Evolutionary conservation across 768 basidiomycete genomes (phyloP), one percentile per base, ranked within the genome.

Genomic region (Xanthoconium stramineum): DNA sequence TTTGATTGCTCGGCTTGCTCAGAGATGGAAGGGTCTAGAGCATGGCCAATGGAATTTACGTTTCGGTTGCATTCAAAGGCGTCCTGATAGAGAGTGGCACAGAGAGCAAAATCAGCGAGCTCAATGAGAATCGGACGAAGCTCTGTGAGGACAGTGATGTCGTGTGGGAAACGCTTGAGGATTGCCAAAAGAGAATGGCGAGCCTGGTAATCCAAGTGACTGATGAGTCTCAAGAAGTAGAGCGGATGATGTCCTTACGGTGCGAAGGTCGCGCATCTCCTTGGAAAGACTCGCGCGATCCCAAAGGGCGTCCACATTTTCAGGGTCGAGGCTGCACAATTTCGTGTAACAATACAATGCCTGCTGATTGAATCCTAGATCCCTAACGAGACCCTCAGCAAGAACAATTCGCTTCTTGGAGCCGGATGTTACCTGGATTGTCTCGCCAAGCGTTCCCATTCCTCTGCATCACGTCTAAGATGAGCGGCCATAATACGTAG

Each of bases 341-440:
- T 97, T 95, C 0, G 88, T 79, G 67, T 90, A 91, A 67, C 96
- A 98, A 66, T 98, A 98, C 36, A 97, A 69, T 3, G 93, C 91
- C 70, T 98, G 94, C 56, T 94, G 89, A 44, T 83, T 80, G 57
- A 84, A 85, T 2, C 88, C 89, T 28, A 85, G 68, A 14, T 84
- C 83, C 60, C 92, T 70, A 45, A 32, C 29, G 11, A 42, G n/a
- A 15, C 80, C 63, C 84, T 87, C 39, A 96, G 33, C 11, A 6
- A 32, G 13, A 74, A 17, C 81, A 78, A 0, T 88, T 84, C 83
- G 84, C 67, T 47, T 36, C 33, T 38, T 17, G 32, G 35, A 32
- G 24, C 32, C 86, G 57, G 0, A 60, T 58, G 7, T 14, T 60
- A 93, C 92, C 80, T 83, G 6, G 88, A 92, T 64, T 90, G 81